Evolutionary conservation across 169 alveolate genomes (phyloP).

Genomic region (Plasmodium inui): DNA sequence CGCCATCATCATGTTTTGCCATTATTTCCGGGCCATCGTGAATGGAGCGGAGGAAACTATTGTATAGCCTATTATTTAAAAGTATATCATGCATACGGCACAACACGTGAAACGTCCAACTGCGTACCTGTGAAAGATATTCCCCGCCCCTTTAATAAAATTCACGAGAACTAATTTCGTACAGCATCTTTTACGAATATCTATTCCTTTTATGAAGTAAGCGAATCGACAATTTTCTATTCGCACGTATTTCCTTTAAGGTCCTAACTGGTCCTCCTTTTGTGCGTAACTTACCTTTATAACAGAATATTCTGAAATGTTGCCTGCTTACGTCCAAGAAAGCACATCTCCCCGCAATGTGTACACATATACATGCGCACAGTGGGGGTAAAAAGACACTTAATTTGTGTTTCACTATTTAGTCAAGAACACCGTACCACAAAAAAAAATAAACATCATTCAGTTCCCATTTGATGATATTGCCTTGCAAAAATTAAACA

Average conservation of each 20-base stretch:
- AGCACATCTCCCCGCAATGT: background rate
- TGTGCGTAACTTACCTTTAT: background rate
- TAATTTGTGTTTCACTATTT: background rate
- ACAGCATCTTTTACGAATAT: background rate
- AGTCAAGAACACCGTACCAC: background rate
- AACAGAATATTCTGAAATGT: background rate
- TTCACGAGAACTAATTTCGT: background rate
- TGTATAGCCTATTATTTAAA: background rate
- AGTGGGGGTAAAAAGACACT: background rate
- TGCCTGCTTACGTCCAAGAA: background rate
- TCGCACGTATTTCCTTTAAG: background rate
- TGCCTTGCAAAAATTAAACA: background rate
- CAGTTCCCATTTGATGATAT: background rate
- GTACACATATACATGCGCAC: background rate
- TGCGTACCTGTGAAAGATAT: background rate
- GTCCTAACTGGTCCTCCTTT: background rate
- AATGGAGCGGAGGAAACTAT: background rate
- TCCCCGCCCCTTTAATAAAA: background rate
- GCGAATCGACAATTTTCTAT: background rate
- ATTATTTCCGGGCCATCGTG: background rate
- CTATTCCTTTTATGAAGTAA: background rate
- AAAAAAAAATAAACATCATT: background rate
- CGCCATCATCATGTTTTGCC: background rate
- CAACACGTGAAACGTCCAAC: background rate
- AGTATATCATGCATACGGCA: background rate